phyloP scores from a whole-genome alignment of 352 stramenopile genomes.

The Globisporangium spiculum region DNA sequence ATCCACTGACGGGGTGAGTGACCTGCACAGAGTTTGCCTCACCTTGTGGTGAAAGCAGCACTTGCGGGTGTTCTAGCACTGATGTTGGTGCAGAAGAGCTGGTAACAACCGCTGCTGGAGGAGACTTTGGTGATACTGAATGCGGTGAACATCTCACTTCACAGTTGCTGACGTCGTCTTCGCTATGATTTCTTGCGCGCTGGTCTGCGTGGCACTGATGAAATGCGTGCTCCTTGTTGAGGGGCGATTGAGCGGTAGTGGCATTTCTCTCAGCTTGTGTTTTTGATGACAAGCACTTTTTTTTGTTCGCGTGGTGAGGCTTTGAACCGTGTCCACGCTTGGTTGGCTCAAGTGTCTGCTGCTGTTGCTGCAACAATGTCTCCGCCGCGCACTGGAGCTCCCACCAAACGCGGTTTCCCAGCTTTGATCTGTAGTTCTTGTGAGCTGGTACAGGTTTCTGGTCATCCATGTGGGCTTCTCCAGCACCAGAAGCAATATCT shows the following conservation, averaged over 20 bases:
- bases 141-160: neutral
- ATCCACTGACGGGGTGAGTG: neutral
- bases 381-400: conserved; percentile 54
- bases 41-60: neutral
- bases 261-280: neutral
- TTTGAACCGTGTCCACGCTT: neutral
- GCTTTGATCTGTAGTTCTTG: conserved; percentile 39
- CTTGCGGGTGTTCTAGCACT: neutral
- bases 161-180: neutral
- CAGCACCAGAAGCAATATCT: neutral
- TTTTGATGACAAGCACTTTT: neutral
- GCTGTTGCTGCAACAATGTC: conserved; percentile 25
- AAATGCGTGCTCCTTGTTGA: neutral
- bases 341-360: neutral
- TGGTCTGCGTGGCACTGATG: no score
- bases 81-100: neutral
- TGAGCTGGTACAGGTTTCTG: conserved; percentile 13
- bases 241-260: neutral
- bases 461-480: neutral
- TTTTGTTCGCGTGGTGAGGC: neutral
- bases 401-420: conserved; percentile 64
- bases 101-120: no score
- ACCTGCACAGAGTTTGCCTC: neutral
- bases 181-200: neutral
- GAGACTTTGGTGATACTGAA: neutral